Evolutionary conservation across 2,329 filamentous ascomycete genomes (phyloP), one percentile per base, ranked within the genome.

Genomic region (Claviceps capensis): DNA sequence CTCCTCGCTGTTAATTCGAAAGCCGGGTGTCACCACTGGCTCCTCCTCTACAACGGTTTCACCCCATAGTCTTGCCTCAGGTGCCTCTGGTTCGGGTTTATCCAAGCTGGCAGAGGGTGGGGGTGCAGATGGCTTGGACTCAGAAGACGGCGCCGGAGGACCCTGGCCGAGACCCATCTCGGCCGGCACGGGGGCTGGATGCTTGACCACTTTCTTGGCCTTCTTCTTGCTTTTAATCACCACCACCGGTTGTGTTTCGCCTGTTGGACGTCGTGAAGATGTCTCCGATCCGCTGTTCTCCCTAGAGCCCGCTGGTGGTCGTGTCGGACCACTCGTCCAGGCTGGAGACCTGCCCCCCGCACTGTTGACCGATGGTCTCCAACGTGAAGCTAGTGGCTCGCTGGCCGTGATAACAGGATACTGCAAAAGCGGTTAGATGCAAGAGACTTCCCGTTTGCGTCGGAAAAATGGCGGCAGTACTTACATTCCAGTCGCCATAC

Each of bases 401-500:
- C 73, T 78, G 44, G 77, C 90, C 37, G 90, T 91, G 58, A 97
- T 90, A 30, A 97, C 91, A 23, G 90, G 91, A 66, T 97, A 97
- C 87, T 93, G 49, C 14, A 36, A 3, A 46, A 5, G 17, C 49
- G 17, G 57, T 72, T 51, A 70, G 62, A 22, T 26, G 38, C 8
- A 1, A 16, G 4, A 30, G 22, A 38, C 4, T 16, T 40, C 13
- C 14, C 53, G 47, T 4, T 48, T 5, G 17, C 45, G 53, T 55
- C 49, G 2, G 19, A 23, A 9, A 54, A 14, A 19, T 26, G 9
- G 17, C 11, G 44, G 19, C 16, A 17, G 48, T 26, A 81, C 86
- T 75, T 71, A 91, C 88, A 67, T 97, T 96, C 88, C 90, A 97
- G 63, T 97, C 91, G 2, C 86, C 86, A 64, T 83, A 90, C 61